A percentile compares a stretch with the other conserved stretches of the same genome.
phyloP scores from a whole-genome alignment of 805 yeast species.

The Metschnikowia matae region DNA sequence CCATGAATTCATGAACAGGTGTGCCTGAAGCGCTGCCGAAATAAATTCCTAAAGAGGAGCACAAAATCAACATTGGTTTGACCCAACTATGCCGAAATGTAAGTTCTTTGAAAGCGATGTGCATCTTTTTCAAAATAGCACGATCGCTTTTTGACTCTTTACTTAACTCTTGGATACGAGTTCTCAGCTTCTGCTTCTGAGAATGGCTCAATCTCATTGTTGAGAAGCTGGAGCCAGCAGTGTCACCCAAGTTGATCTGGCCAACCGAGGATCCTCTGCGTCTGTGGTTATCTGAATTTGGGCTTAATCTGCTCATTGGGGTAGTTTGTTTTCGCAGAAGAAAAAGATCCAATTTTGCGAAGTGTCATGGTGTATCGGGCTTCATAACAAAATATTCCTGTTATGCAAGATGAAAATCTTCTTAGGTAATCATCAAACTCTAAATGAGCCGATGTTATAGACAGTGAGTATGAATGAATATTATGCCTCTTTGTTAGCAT shows the following conservation, averaged over 20 bases:
- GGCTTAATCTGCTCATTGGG: constrained; percentile 11
- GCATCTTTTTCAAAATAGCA: constrained; percentile 54
- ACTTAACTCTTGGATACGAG: constrained; percentile 30
- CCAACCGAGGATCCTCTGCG: constrained; percentile 71
- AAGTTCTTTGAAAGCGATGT: constrained; percentile 57
- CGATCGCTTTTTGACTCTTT: constrained; percentile 35
- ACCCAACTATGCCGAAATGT: constrained; percentile 67
- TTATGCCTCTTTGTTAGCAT: background rate
- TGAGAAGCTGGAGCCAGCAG: constrained; percentile 58
- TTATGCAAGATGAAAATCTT: background rate
- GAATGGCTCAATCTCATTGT: constrained; percentile 54
- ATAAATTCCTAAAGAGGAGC: constrained; percentile 40
- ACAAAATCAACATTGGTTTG: constrained; percentile 52
- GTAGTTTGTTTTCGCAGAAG: constrained; percentile 1
- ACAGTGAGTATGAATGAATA: background rate
- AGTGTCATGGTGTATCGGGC: background rate
- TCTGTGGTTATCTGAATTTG: constrained; percentile 19
- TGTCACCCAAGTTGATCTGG: constrained; percentile 69
- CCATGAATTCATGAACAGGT: constrained; percentile 51
- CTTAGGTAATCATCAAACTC: background rate
- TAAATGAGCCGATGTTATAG: background rate
- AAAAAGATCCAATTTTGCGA: constrained; percentile 1
- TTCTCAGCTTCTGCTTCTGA: constrained; percentile 31
- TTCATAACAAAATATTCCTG: background rate
- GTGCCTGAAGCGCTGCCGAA: constrained; percentile 56